phyloP scores from a whole-genome alignment of 2,329 filamentous ascomycete species.

The Trichoderma oligosporum region DNA sequence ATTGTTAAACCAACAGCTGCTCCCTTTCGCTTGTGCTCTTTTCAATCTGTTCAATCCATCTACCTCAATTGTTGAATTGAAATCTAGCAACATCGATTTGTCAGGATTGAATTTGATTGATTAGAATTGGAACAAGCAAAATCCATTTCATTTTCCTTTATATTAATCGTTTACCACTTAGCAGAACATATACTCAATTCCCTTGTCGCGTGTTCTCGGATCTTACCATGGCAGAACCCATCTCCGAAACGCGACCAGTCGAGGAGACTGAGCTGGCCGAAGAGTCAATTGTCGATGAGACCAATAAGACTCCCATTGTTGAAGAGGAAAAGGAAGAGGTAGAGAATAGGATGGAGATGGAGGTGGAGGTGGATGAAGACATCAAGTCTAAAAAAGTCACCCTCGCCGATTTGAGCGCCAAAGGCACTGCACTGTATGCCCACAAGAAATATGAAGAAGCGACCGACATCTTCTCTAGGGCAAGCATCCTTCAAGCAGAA shows the following conservation, averaged over 20 bases:
- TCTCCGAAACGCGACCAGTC: conserved; percentile 23
- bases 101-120: not conserved
- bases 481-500: conserved; percentile 83
- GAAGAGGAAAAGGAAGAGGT: not conserved
- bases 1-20: not conserved
- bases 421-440: conserved; percentile 79
- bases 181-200: not conserved
- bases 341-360: not conserved
- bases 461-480: conserved; percentile 81
- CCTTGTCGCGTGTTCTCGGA: conserved; percentile 3
- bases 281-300: conserved; percentile 25
- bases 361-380: conserved; percentile 39
- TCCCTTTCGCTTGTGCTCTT: conserved; percentile 4
- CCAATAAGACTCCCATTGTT: not conserved
- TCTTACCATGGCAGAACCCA: conserved; percentile 24
- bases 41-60: not conserved
- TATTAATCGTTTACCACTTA: not conserved
- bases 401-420: conserved; percentile 72
- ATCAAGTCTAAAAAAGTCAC: conserved; percentile 56
- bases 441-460: conserved; percentile 85
- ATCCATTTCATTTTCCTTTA: not conserved
- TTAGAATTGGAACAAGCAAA: not conserved
- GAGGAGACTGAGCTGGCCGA: conserved; percentile 26
- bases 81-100: conserved; percentile 5
- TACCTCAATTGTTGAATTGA: not conserved